Evolutionary conservation across 1,139 yeast species (phyloP).

Genomic region (Sugiyamaella novakii): DNA sequence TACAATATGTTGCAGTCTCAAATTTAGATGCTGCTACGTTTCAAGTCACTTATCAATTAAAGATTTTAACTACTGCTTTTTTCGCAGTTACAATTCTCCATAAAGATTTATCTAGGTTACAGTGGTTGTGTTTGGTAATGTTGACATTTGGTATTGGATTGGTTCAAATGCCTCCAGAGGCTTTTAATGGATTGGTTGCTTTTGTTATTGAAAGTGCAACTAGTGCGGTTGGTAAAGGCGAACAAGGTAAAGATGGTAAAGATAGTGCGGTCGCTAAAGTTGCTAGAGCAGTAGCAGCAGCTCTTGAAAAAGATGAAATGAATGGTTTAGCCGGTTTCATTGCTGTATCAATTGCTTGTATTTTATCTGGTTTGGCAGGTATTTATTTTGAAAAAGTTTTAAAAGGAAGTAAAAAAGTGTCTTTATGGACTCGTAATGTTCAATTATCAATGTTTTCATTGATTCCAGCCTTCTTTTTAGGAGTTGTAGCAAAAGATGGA

Average conservation of each 20-base stretch:
- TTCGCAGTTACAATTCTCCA: slow-evolving; percentile 47
- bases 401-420: slow-evolving; percentile 42
- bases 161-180: slow-evolving; percentile 45
- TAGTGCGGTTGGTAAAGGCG: slow-evolving; percentile 18
- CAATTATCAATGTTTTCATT: slow-evolving; percentile 46
- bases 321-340: slow-evolving; percentile 41
- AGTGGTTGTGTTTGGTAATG: slow-evolving; percentile 45
- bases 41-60: slow-evolving; percentile 49
- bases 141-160: slow-evolving; percentile 46
- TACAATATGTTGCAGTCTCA: slow-evolving; percentile 48
- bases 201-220: slow-evolving; percentile 25
- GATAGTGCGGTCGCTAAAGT: slow-evolving; percentile 15
- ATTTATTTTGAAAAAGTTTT: slow-evolving; percentile 48
- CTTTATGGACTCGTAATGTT: slow-evolving; percentile 47
- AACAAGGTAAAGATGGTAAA: not conserved
- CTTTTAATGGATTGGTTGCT: slow-evolving; percentile 30
- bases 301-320: slow-evolving; percentile 30
- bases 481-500: slow-evolving; percentile 45
- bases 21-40: slow-evolving; percentile 48
- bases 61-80: slow-evolving; percentile 48
- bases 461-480: slow-evolving; percentile 46
- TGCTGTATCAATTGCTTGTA: slow-evolving; percentile 46
- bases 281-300: not conserved
- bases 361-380: slow-evolving; percentile 47
- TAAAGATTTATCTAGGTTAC: slow-evolving; percentile 38